These are phyloP conservation scores for Pythium coloratum DNA, from an alignment of 352 stramenopile species.

Conservation along the genomic window DNA sequence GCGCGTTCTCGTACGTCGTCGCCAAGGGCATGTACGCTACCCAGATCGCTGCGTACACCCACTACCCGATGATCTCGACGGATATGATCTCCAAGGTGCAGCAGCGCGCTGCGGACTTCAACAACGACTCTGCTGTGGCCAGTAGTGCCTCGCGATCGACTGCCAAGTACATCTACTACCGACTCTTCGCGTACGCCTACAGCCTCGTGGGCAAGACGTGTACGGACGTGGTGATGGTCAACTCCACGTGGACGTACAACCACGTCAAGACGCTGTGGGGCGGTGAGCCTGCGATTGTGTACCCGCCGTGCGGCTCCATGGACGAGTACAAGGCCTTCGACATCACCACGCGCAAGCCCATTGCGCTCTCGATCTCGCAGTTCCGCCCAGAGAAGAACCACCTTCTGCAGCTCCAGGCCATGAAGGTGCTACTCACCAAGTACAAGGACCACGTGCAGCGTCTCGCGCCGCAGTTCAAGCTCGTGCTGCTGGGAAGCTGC, in stretches of 20 bases:
- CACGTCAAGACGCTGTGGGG: constrained; percentile 96
- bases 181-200: constrained; percentile 93
- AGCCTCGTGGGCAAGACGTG: constrained; percentile 82
- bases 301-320: constrained; percentile 94
- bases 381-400: constrained; percentile 99
- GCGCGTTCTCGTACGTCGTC: constrained; percentile 96
- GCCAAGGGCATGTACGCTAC: constrained; percentile 85
- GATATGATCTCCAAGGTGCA: constrained; percentile 97
- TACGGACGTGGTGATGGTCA: constrained; percentile 94
- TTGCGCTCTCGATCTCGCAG: constrained; percentile 96
- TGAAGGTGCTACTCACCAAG: constrained; percentile 69
- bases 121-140: constrained; percentile 90
- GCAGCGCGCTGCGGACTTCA: constrained; percentile 91
- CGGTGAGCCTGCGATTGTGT: constrained; percentile 79
- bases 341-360: constrained; percentile 54
- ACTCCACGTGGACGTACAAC: constrained; percentile 97
- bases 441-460: constrained; percentile 25
- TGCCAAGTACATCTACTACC: constrained; percentile 97
- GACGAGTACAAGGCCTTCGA: constrained; percentile 71
- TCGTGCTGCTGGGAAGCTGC: constrained; percentile 96
- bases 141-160: constrained; percentile 73
- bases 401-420: constrained; percentile 90
- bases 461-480: constrained; percentile 58
- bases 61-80: constrained; percentile 99
- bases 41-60: constrained; percentile 94